Conservation (phyloP, 2,329 filamentous ascomycete genomes). For the Karstenula rhodostoma region DNA sequence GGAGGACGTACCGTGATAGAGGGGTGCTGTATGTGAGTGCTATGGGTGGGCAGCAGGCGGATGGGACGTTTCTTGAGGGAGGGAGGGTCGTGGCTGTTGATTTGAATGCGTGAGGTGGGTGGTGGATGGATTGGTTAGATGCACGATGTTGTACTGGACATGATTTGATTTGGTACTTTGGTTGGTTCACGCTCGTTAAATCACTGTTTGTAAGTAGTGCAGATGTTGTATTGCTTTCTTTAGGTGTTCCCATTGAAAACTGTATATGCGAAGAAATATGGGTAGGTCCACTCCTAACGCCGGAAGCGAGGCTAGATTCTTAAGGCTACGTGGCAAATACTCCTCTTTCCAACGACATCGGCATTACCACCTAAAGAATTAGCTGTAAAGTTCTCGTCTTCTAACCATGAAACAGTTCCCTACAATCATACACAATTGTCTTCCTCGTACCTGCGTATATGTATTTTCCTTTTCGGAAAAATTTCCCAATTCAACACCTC, state of each 20-base stretch:
- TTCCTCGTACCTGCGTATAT: neutral
- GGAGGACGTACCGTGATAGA: conserved; percentile 24
- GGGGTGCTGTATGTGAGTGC: conserved; percentile 33
- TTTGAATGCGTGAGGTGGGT: neutral
- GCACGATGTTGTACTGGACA: no score
- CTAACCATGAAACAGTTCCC: no score
- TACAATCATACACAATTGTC: no score
- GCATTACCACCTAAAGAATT: no score
- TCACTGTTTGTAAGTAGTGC: neutral
- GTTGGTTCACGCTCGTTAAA: neutral
- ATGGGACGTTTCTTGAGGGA: conserved; percentile 31
- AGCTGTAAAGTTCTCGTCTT: no score
- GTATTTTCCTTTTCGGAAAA: neutral
- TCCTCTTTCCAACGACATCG: no score
- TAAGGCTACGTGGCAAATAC: neutral
- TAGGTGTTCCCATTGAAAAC: neutral
- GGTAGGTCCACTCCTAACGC: neutral
- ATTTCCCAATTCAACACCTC: neutral
- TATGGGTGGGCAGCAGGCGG: conserved; percentile 28
- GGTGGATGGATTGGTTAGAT: no score
- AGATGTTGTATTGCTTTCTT: no score
- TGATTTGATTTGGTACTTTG: no score
- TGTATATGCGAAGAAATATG: neutral
- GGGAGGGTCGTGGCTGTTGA: conserved; percentile 34
- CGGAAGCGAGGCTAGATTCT: no score